A percentile compares a stretch with the other conserved stretches of the same genome.
phyloP scores from a whole-genome alignment of 169 alveolate species.

The Babesia ovata region DNA sequence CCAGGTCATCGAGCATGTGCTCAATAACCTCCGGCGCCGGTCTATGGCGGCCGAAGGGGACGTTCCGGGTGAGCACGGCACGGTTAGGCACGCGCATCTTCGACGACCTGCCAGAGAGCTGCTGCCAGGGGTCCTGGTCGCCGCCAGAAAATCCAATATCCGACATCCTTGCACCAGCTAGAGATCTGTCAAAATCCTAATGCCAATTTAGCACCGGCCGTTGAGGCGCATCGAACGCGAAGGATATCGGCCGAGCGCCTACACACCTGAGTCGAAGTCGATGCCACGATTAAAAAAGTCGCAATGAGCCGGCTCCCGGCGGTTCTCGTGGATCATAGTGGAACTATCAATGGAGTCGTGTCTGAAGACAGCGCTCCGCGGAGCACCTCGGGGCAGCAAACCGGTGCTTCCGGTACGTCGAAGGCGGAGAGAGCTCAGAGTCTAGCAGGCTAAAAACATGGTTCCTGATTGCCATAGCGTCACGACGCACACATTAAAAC shows the following conservation, averaged over 20 bases:
- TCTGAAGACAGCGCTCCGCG: not conserved
- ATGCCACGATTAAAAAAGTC: not conserved
- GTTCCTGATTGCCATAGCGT: too few relatives aligned
- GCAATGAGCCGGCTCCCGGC: too few relatives aligned
- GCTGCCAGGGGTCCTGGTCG: constrained; percentile 62
- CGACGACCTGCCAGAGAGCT: constrained; percentile 40
- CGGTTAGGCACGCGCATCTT: constrained; percentile 60
- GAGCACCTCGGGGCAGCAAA: not conserved
- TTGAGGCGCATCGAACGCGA: not conserved
- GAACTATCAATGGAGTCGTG: not conserved
- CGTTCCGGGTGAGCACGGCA: constrained; percentile 64
- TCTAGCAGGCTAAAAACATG: too few relatives aligned
- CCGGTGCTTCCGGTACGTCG: not conserved
- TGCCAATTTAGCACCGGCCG: not conserved
- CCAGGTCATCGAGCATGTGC: constrained; percentile 81
- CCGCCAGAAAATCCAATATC: not conserved
- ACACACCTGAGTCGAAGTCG: constrained; percentile 16
- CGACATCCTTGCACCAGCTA: not conserved
- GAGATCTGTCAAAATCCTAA: too few relatives aligned
- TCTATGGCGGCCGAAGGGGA: constrained; percentile 65
- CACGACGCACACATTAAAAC: too few relatives aligned
- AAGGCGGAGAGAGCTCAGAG: too few relatives aligned
- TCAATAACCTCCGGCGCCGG: constrained; percentile 83
- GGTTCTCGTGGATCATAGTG: not conserved
- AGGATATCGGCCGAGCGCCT: constrained; percentile 7